Evolutionary conservation across 768 basidiomycete species (phyloP), one percentile per base, ranked within the genome.

Genomic region (Botryobasidium botryosum): DNA sequence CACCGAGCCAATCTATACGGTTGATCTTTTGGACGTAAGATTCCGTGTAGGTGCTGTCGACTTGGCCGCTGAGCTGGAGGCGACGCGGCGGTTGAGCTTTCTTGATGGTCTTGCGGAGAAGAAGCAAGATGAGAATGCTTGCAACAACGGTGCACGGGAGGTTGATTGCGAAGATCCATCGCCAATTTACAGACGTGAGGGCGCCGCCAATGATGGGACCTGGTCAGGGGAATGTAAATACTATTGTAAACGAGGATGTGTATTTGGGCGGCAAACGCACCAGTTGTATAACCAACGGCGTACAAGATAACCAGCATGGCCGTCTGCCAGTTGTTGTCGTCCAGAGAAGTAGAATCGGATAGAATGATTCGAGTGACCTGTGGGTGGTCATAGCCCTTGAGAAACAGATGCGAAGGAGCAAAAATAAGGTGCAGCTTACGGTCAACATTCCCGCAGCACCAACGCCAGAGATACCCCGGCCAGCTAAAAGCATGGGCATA

Each of bases 121-220:
- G 58, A 40, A 69, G 12, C 48, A 62, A 67, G 43, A 58, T 57
- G 4, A 72, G 44, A 6, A 64, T 23, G 54, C 66, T 67, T 1
- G 60, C 63, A 1, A 63, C 43, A 5, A 51, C 58, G 5, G 51
- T 56, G 40, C 57, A 59, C 1, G 70, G 70, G 10, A 72, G 53
- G 47, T 73, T 73, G 58, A 73, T 71, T 2, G 63, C 71, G 47
- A 72, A 73, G 13, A 72, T 64, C 71, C 70, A 73, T 18, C 71
- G 63, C 54, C 68, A 72, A 40, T 56, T 66, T 6, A 62, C 53
- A 1, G 54, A 49, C 2, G 64, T 55, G 12, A 72, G 54, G 21
- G 49, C 62, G 6, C 69, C 70, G 4, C 67, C 67, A 40, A 70
- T 62, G 35, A 64, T 54, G 0, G 71, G 71, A 2, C 70, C 71